Percentiles rank a stretch among this genome's conserved stretches.
Conservation (phyloP, 2,329 filamentous ascomycete species). For the Orbilia javanica region DNA sequence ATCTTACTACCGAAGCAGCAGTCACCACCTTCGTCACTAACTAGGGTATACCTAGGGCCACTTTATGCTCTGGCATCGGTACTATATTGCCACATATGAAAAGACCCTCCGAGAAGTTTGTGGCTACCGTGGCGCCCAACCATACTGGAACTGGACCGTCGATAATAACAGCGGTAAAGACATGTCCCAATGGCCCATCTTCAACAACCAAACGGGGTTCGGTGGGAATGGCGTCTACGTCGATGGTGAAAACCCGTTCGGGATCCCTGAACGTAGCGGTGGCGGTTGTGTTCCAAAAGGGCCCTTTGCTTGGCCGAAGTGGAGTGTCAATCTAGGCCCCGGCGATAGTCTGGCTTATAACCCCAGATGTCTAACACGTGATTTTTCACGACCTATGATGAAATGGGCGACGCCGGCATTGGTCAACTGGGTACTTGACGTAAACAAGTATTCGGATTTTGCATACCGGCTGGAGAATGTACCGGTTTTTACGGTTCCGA, state of each 20-base stretch:
- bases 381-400: conserved; percentile 61
- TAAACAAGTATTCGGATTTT: conserved; percentile 63
- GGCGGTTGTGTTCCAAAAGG: conserved; percentile 64
- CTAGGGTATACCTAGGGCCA: conserved; percentile 60
- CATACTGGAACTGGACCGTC: conserved; percentile 65
- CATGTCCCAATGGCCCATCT: conserved; percentile 59
- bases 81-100: conserved; percentile 67
- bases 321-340: conserved; percentile 60
- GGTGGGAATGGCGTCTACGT: conserved; percentile 64
- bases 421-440: conserved; percentile 61
- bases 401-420: conserved; percentile 60
- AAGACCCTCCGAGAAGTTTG: conserved; percentile 67
- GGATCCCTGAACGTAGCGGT: conserved; percentile 62
- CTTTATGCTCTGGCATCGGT: conserved; percentile 68
- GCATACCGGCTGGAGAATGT: conserved; percentile 62
- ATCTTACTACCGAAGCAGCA: neutral
- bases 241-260: conserved; percentile 61
- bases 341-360: conserved; percentile 44
- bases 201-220: conserved; percentile 62
- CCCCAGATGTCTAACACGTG: conserved; percentile 63
- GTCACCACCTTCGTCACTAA: neutral
- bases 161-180: conserved; percentile 62
- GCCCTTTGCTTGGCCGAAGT: conserved; percentile 62
- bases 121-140: conserved; percentile 67
- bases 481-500: conserved; percentile 62